These are phyloP conservation scores for Noccaea bulbosa DNA, from an alignment of 345 rosid species.

Conservation along the genomic window DNA sequence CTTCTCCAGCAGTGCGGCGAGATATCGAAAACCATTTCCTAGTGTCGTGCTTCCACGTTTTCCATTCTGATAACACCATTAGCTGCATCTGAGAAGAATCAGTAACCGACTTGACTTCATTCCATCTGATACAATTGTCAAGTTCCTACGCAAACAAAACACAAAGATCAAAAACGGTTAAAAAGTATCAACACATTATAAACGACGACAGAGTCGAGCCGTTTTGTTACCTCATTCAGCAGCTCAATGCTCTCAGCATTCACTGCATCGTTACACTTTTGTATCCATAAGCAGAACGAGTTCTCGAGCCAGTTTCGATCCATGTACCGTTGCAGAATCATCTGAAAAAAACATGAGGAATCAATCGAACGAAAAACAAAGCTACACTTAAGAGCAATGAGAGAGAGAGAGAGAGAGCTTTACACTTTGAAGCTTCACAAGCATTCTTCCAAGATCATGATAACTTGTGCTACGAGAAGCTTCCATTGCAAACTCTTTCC, in stretches of 20 bases:
- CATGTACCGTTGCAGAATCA: conserved; percentile 69
- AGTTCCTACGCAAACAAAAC: conserved; percentile 59
- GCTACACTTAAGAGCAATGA: conserved; percentile 3
- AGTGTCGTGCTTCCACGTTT: conserved; percentile 96
- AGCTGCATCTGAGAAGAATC: conserved; percentile 63
- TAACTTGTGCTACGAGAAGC: conserved; percentile 79
- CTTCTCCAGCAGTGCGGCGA: conserved; percentile 51
- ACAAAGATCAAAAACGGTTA: too few species aligned
- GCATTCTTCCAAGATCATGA: conserved; percentile 87
- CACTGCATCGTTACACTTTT: conserved; percentile 62
- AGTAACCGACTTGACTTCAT: conserved; percentile 71
- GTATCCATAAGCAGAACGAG: conserved; percentile 68
- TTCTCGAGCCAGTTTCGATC: conserved; percentile 67
- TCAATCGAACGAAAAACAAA: neutral
- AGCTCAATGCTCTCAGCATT: conserved; percentile 87
- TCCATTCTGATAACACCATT: conserved; percentile 86
- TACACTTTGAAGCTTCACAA: conserved; percentile 86
- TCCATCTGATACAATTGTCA: conserved; percentile 75
- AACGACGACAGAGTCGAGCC: neutral
- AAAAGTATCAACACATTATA: neutral
- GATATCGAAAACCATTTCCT: conserved; percentile 81
- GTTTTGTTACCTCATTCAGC: conserved; percentile 73
- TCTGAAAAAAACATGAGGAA: conserved; percentile 56
- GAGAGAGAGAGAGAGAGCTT: conserved; percentile 24
- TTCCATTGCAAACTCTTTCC: conserved; percentile 97